Evolutionary conservation across 2,329 filamentous ascomycete genomes (phyloP).

Genomic region (Nigrograna mackinnonii): DNA sequence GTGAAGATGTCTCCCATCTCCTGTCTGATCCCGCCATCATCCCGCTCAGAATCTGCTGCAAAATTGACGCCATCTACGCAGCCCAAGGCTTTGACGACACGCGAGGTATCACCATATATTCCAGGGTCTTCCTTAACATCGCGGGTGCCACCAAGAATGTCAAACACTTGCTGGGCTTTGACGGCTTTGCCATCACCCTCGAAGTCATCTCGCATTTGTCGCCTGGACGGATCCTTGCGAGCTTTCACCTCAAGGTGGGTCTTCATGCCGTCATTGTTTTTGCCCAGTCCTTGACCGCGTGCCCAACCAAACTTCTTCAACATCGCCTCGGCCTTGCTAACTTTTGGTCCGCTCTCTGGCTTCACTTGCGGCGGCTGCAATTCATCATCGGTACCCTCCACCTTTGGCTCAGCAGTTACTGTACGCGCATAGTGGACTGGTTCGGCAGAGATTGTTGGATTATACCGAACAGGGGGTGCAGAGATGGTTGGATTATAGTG

Average conservation of each 20-base stretch:
- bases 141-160: conserved; percentile 74
- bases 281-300: conserved; percentile 84
- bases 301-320: conserved; percentile 95
- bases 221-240: conserved; percentile 16
- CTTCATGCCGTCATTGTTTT: conserved; percentile 78
- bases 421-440: conserved; percentile 70
- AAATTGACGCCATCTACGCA: conserved; percentile 89
- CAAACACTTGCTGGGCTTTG: conserved; percentile 56
- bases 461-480: conserved; percentile 77
- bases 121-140: conserved; percentile 38
- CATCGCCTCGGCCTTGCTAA: conserved; percentile 81
- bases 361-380: conserved; percentile 46
- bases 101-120: conserved; percentile 63
- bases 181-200: conserved; percentile 54
- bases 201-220: conserved; percentile 1
- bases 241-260: conserved; percentile 73
- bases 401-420: conserved; percentile 14
- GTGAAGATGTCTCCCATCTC: conserved; percentile 95
- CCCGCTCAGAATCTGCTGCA: conserved; percentile 70
- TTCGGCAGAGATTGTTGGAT: conserved; percentile 73
- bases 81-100: conserved; percentile 78
- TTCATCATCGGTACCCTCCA: conserved; percentile 41
- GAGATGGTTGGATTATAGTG: conserved; percentile 78
- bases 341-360: conserved; percentile 40
- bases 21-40: conserved; percentile 71